A percentile compares a stretch with the other conserved stretches of the same genome.
Conservation (phyloP, 805 yeast genomes). For the Ogataea nonfermentans region DNA sequence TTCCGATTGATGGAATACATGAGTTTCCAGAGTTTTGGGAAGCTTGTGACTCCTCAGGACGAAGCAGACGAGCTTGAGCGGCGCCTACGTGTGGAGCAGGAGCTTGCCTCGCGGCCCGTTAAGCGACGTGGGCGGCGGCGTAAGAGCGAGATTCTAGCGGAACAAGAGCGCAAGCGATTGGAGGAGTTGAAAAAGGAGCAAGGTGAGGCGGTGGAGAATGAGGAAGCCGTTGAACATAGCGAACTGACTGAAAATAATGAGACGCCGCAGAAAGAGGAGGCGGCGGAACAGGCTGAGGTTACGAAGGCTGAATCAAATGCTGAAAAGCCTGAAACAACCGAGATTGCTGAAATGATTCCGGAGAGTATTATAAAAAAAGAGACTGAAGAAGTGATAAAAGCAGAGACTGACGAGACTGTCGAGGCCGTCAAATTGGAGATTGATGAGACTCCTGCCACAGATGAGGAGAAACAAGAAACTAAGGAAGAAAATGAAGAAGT, state of each 20-base stretch:
- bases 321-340: background rate
- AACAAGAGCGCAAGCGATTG: slow-evolving; percentile 36
- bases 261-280: no score
- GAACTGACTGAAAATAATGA: background rate
- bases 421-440: background rate
- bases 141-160: slow-evolving; percentile 23
- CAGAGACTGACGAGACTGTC: slow-evolving; percentile 1
- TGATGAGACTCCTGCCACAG: no score
- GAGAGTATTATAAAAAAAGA: no score
- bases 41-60: slow-evolving; percentile 58
- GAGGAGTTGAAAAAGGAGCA: slow-evolving; percentile 13
- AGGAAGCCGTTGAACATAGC: slow-evolving; percentile 1
- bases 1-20: slow-evolving; percentile 58
- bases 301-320: background rate
- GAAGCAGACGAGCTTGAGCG: slow-evolving; percentile 50
- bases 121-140: slow-evolving; percentile 45
- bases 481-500: no score
- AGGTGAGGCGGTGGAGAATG: background rate
- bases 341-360: background rate
- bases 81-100: slow-evolving; percentile 34
- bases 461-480: no score
- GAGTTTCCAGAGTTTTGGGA: slow-evolving; percentile 47
- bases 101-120: slow-evolving; percentile 22
- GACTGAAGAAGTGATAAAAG: slow-evolving; percentile 10
- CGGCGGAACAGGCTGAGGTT: slow-evolving; percentile 1